Evolutionary conservation across 75 land plant genomes (phyloP).

Genomic region (Sequoia sempervirens): DNA sequence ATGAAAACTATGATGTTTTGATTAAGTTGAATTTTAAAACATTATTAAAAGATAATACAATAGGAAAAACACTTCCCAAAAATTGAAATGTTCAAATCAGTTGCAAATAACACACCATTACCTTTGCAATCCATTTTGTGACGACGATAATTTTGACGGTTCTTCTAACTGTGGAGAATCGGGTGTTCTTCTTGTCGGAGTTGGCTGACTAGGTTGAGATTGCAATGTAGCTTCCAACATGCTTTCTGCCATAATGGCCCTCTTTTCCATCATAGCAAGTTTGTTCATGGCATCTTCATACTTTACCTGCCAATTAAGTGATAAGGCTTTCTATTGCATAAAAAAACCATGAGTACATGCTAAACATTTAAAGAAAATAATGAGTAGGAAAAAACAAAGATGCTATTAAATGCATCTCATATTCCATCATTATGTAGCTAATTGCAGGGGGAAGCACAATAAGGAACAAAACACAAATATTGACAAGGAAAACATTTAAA

Average conservation of each 20-base stretch:
- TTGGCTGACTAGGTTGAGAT: conserved; percentile 53
- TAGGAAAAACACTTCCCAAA: background rate
- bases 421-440: background rate
- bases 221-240: conserved; percentile 94
- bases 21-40: too few relatives aligned
- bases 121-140: conserved; percentile 10
- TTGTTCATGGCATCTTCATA: conserved; percentile 62
- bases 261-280: conserved; percentile 79
- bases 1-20: too few relatives aligned
- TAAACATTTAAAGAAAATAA: background rate
- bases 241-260: conserved; percentile 94
- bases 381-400: background rate
- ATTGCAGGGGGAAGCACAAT: background rate
- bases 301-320: conserved; percentile 48
- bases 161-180: conserved; percentile 37
- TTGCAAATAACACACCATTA: background rate
- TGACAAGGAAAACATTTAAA: background rate
- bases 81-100: background rate
- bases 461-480: background rate
- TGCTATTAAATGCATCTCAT: background rate
- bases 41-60: background rate
- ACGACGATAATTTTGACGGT: background rate
- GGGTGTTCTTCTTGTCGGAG: conserved; percentile 17
- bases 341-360: background rate
- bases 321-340: background rate